These are phyloP conservation scores for Pythium plurisporium DNA, from an alignment of 352 stramenopile species.

Conservation along the genomic window DNA sequence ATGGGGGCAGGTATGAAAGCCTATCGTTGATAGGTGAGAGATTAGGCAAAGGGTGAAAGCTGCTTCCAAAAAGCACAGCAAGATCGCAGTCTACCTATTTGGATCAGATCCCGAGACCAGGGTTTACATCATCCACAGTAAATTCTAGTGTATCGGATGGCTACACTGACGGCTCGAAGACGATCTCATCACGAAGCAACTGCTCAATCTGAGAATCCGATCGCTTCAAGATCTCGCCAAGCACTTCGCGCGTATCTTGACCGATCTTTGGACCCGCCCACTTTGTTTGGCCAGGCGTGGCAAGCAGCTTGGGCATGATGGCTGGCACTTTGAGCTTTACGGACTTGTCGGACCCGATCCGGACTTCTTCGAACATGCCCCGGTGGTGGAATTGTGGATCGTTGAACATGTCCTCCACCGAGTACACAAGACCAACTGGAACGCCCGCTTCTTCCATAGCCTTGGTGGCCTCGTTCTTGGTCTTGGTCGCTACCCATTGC, in stretches of 20 bases:
- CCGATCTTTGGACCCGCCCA: slow-evolving; percentile 67
- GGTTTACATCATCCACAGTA: no score
- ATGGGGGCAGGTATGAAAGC: no score
- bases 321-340: slow-evolving; percentile 55
- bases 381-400: slow-evolving; percentile 72
- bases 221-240: slow-evolving; percentile 46
- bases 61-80: no score
- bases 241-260: slow-evolving; percentile 62
- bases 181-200: slow-evolving; percentile 49
- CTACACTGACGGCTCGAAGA: slow-evolving; percentile 47
- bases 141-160: not conserved
- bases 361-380: slow-evolving; percentile 70
- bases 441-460: slow-evolving; percentile 55
- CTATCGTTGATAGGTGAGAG: no score
- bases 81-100: no score
- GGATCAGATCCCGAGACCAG: no score
- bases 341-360: slow-evolving; percentile 29
- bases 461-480: slow-evolving; percentile 40
- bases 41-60: no score
- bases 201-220: slow-evolving; percentile 52
- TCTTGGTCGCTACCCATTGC: slow-evolving; percentile 44
- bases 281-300: slow-evolving; percentile 52
- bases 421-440: slow-evolving; percentile 73
- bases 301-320: slow-evolving; percentile 70
- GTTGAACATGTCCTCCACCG: slow-evolving; percentile 72